phyloP scores from a whole-genome alignment of 495 filamentous ascomycete genomes.

The Penicillium manginii region DNA sequence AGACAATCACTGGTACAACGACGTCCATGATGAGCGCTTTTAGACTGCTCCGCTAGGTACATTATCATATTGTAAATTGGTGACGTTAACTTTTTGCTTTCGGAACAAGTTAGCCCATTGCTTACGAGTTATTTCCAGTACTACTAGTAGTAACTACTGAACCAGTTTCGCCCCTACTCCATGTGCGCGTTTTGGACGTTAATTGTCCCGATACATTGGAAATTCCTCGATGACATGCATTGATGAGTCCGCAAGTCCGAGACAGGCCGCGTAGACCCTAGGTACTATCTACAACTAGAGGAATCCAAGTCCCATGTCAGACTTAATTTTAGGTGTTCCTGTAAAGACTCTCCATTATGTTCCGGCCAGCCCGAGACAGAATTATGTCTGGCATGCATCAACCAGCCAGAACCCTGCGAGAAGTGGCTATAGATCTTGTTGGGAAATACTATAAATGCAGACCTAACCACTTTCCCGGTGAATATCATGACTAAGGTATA shows the following conservation, averaged over 20 bases:
- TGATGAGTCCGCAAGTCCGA: constrained; percentile 1
- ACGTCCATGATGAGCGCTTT: too few species aligned
- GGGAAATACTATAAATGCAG: background rate
- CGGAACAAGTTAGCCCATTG: too few species aligned
- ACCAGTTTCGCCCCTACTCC: too few species aligned
- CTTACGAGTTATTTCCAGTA: too few species aligned
- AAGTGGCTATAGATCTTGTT: background rate
- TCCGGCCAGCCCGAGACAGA: constrained; percentile 4
- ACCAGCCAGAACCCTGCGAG: background rate
- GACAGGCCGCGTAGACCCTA: background rate
- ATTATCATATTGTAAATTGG: too few species aligned
- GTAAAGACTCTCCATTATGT: background rate
- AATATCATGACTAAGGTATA: too few species aligned
- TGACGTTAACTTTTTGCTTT: too few species aligned
- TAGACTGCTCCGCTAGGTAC: too few species aligned
- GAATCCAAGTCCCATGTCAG: background rate
- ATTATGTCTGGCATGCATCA: background rate
- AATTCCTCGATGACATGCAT: constrained; percentile 5
- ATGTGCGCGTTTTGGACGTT: too few species aligned
- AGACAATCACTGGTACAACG: too few species aligned
- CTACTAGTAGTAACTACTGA: too few species aligned
- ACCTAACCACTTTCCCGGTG: background rate
- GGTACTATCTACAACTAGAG: background rate
- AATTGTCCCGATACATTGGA: background rate
- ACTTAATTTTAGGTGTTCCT: background rate